Evolutionary conservation across 2,329 filamentous ascomycete species (phyloP), one percentile per base, ranked within the genome.

Genomic region (Neobulgaria alba): DNA sequence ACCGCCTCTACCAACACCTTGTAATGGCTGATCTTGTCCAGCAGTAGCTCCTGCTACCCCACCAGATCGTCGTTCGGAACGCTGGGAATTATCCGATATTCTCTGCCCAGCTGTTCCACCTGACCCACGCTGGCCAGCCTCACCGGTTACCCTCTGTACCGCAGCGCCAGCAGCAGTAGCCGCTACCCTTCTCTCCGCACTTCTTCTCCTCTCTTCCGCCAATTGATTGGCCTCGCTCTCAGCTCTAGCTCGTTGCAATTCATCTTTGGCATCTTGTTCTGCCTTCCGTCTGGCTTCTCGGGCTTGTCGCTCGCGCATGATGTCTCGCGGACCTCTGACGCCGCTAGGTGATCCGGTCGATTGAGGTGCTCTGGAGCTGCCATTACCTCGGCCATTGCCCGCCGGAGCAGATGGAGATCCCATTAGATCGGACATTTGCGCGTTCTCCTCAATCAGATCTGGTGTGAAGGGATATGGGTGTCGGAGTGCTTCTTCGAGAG

Each of bases 401-500:
- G 75, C 74, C 50, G 73, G 69, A 49, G 67, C 62, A 52, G 67
- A 64, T 54, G 72, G 68, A 56, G 69, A 69, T 58, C 77, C 75
- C 57, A 77, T 72, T 54, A 95, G 71, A 62, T 95, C 89, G 54
- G 89, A 84, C 89, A 98, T 96, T 57, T 78, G 77, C 53, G 89
- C 85, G 73, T 85, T 83, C 68, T 94, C 85, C 71, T 98, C 92
- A 46, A 81, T 73, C 53, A 81, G 67, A 63, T 95, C 88, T 17
- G 84, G 74, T 7, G 88, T 93, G 64, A 96, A 93, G 36, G 78
- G 69, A 51, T 87, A 75, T 2, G 90, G 88, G 34, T 82, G 76
- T 52, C 89, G 82, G 52, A 96, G 73, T 29, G 86, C 87, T 67
- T 93, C 87, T 68, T 96, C 89, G 42, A 96, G 77, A 29, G 88